Base-by-base conservation (phyloP, 495 filamentous ascomycete species). In the Chaetomium cochliodes region DNA sequence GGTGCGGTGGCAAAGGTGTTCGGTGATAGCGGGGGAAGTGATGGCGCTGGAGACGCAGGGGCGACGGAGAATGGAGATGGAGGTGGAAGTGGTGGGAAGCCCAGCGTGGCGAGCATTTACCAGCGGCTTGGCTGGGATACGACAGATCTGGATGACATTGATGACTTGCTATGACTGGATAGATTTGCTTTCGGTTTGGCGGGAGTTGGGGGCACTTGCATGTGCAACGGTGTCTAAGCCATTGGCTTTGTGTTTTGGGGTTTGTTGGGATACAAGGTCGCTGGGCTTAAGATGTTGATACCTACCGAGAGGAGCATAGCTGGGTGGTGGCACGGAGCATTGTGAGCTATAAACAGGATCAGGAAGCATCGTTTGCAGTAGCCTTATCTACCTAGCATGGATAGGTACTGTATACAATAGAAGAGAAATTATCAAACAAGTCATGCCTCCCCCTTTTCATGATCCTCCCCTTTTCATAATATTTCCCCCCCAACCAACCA, bases 61-160 rank as follows among this genome's bases (percentile, higher is more conserved):
- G 57, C 15, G 41, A 28, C 25, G 15, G 37, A 33, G 55, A 46
- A 28, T 30, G 56, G 57, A 22, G 26, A 9, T 5, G 55, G 33
- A 33, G 4, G 28, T 30, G 28, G 28, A 6, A 30, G 58, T 4
- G 51, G 22, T 0, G 49, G 33, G 41, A 39, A 9, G n/a, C 20
- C 26, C 5, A 20, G 61, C 3, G 59, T 37, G n/a, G 20, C 67
- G 54, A 69, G 62, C 42, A 89, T 96, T 53, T 96, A 90, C 71
- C 85, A 88, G 73, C 77, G 79, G 42, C 72, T 94, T 55, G 89
- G 92, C 53, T 91, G 92, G 92, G 88, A 93, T 68, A 87, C 89
- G 70, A 84, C 88, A 37, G 68, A 69, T 58, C 47, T 67, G 42
- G 72, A 70, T 60, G 69, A 68, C 22, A 56, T 70, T 72, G 72